Evolutionary conservation across 1,284 basidiomycete genomes (phyloP).

Genomic region (Flammula alnicola): DNA sequence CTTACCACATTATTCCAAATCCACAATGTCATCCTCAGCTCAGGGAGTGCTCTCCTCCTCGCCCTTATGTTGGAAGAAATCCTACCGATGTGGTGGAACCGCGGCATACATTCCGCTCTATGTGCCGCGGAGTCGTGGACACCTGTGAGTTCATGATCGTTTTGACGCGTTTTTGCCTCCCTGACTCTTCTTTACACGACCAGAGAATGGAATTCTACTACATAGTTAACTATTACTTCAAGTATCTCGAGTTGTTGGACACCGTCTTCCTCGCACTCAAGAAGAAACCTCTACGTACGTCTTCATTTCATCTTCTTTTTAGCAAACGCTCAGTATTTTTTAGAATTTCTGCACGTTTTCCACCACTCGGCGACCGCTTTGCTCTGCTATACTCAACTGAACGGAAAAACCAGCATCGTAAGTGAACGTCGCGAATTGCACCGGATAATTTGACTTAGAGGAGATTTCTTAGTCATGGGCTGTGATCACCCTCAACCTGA

Average conservation of each 20-base stretch:
- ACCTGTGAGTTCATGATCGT: constrained; percentile 52
- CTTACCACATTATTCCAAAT: constrained; percentile 89
- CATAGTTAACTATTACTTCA: constrained; percentile 98
- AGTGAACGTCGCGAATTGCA: constrained; percentile 33
- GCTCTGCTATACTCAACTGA: constrained; percentile 92
- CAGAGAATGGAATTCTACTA: constrained; percentile 91
- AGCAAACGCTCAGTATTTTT: constrained; percentile 8
- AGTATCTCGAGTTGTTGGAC: constrained; percentile 93
- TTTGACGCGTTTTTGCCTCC: constrained; percentile 16
- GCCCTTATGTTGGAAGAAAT: constrained; percentile 91
- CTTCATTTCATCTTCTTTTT: constrained; percentile 8
- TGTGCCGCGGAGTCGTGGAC: constrained; percentile 87
- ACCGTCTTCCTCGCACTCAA: constrained; percentile 97
- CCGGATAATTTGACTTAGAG: too few relatives aligned
- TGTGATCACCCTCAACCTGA: constrained; percentile 90
- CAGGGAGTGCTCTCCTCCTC: constrained; percentile 83
- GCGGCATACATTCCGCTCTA: constrained; percentile 78
- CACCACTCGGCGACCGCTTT: constrained; percentile 98
- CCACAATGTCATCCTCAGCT: constrained; percentile 89
- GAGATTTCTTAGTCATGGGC: constrained; percentile 90
- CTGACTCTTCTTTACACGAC: constrained; percentile 16
- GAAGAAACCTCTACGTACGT: constrained; percentile 93
- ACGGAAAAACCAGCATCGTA: constrained; percentile 90
- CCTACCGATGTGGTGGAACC: constrained; percentile 72
- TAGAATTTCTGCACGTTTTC: constrained; percentile 97